Conservation (phyloP, 1,284 basidiomycete genomes). For the Marasmius oreades region DNA sequence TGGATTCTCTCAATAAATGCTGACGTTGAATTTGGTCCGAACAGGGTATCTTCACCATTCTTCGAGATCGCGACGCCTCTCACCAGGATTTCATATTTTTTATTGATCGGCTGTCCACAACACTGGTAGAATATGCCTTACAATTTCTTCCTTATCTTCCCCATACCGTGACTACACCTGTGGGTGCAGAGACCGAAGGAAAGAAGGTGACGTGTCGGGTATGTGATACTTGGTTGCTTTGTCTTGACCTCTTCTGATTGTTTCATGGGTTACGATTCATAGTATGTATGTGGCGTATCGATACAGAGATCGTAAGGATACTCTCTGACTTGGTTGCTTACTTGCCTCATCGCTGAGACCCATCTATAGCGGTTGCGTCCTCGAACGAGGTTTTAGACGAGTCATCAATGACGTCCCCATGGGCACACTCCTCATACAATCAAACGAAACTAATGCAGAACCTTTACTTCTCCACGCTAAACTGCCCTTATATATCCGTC, state of each 20-base stretch:
- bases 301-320: slow-evolving; percentile 73
- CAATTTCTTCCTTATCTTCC: slow-evolving; percentile 72
- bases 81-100: slow-evolving; percentile 91
- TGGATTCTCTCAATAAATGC: slow-evolving; percentile 6
- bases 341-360: slow-evolving; percentile 7
- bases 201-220: slow-evolving; percentile 60
- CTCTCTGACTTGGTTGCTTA: not conserved
- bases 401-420: slow-evolving; percentile 87
- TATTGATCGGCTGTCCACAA: slow-evolving; percentile 79
- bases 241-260: slow-evolving; percentile 1
- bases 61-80: slow-evolving; percentile 69
- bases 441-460: slow-evolving; percentile 81
- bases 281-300: slow-evolving; percentile 80
- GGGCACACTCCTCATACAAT: slow-evolving; percentile 90
- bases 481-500: slow-evolving; percentile 73
- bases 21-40: slow-evolving; percentile 4
- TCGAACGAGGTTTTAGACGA: slow-evolving; percentile 87
- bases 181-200: slow-evolving; percentile 56
- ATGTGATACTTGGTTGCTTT: slow-evolving; percentile 9
- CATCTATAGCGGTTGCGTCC: slow-evolving; percentile 70
- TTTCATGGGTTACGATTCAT: slow-evolving; percentile 10
- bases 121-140: slow-evolving; percentile 84
- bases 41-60: slow-evolving; percentile 85
- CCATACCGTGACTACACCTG: slow-evolving; percentile 69
- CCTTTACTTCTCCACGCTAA: slow-evolving; percentile 82